Conservation (phyloP, 257 asterid species). For the Leptodermis oblonga region DNA sequence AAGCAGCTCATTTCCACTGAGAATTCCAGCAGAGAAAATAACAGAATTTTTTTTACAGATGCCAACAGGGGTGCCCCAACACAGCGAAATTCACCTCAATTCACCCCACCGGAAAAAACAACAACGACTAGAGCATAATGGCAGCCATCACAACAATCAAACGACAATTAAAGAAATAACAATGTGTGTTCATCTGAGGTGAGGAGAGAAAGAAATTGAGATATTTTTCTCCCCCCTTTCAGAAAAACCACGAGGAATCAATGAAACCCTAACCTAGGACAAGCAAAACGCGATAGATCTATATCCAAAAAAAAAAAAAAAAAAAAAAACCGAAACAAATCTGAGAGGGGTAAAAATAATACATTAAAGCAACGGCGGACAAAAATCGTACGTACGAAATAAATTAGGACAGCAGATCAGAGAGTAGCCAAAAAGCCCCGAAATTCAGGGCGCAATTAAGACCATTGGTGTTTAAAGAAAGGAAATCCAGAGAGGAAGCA, state of each 20-base stretch:
- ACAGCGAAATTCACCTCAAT: neutral
- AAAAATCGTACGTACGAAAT: neutral
- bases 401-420: neutral
- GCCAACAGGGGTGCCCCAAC: neutral
- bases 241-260: neutral
- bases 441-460: slow-evolving; percentile 10
- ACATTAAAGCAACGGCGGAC: slow-evolving; percentile 6
- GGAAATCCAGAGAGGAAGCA: neutral
- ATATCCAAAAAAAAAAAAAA: too few relatives aligned
- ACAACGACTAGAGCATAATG: slow-evolving; percentile 10
- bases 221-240: slow-evolving; percentile 15
- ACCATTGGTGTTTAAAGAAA: neutral
- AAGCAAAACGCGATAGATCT: neutral
- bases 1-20: slow-evolving; percentile 58
- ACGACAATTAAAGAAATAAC: neutral
- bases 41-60: neutral
- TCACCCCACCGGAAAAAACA: neutral
- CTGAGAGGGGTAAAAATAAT: neutral
- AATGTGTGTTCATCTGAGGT: neutral
- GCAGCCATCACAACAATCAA: neutral
- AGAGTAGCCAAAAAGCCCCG: neutral
- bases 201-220: slow-evolving; percentile 18
- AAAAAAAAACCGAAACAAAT: neutral
- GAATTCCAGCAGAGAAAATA: neutral
- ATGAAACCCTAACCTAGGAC: slow-evolving; percentile 13